Base-by-base conservation (phyloP, 2,329 filamentous ascomycete genomes). In the Thermomyces lanuginosus region DNA sequence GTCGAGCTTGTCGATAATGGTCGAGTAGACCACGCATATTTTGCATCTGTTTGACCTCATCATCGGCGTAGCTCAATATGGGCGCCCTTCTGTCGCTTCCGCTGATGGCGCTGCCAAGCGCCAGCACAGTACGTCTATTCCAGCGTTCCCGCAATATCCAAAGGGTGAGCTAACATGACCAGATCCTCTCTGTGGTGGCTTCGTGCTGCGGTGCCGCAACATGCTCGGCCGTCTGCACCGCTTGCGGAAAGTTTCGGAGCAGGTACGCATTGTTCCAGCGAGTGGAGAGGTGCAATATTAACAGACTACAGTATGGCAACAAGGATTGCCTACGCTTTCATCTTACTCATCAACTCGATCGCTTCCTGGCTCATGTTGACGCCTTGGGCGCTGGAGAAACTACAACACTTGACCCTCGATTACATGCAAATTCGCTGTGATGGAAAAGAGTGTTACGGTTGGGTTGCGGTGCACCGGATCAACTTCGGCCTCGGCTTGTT, bases 311-410 rank as follows among this genome's bases (percentile, higher is more conserved):
- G 83, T 58, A 84, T 95, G 59, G 84, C 84, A 30, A 98, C 89
- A 40, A 81, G 89, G 62, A 91, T 95, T 59, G 86, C 80, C 46
- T 93, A 92, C 52, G 84, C 89, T 37, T 71, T 95, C 46, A 76
- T 98, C 36, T 78, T 98, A 29, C 73, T 98, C 39, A 60, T 95
- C 55, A 98, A 98, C 66, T 93, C 86, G 32, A 92, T 95, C 38
- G 53, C 95, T 27, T 86, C 89, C 18, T 98, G 89, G 89, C 81
- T 98, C 42, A 92, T 95, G 82, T 82, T 98, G 59, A 98, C 89
- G 12, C 81, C 83, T 28, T 98, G 89, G 89, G 89, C 89, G 17
- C 80, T 98, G 49, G 81, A 92, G 45, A 95, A 95, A 52, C 66
- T 98, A 4, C 75, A 95, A 56, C 72, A 91, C 38, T 64, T 95